Conservation (phyloP, 495 filamentous ascomycete genomes). For the Annulohypoxylon bovei region DNA sequence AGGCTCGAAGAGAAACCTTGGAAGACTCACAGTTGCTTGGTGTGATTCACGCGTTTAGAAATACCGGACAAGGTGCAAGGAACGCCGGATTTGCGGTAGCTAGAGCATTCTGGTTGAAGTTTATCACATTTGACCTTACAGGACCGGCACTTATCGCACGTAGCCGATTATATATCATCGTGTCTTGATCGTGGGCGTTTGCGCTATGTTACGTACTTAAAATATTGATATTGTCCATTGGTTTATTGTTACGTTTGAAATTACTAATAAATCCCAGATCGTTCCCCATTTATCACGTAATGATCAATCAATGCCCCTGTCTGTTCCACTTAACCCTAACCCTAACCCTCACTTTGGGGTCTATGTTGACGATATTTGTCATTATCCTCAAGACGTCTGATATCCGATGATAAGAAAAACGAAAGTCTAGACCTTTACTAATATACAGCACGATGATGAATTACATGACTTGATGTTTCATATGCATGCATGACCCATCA, state of each 20-base stretch:
- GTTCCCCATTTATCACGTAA: background rate
- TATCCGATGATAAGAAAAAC: background rate
- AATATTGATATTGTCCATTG: background rate
- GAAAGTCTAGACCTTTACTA: background rate
- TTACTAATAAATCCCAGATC: background rate
- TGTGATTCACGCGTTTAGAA: slow-evolving; percentile 27
- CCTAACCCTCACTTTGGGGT: background rate
- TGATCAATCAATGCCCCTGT: background rate
- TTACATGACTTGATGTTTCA: background rate
- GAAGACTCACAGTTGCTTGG: slow-evolving; percentile 30
- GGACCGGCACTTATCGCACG: slow-evolving; percentile 44
- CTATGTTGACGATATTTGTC: background rate
- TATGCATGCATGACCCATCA: slow-evolving; percentile 2
- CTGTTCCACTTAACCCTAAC: background rate
- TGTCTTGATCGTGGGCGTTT: slow-evolving; percentile 7
- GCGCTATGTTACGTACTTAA: background rate
- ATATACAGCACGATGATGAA: background rate
- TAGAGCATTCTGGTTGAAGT: slow-evolving; percentile 47
- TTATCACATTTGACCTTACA: slow-evolving; percentile 54
- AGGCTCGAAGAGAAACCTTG: too few species aligned
- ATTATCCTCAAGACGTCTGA: background rate
- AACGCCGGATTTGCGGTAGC: slow-evolving; percentile 45
- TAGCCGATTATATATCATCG: background rate
- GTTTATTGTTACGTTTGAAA: background rate
- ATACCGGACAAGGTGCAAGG: slow-evolving; percentile 20